These are phyloP conservation scores for Scytalidium lignicola DNA, from an alignment of 2,329 filamentous ascomycete species.

Conservation along the genomic window DNA sequence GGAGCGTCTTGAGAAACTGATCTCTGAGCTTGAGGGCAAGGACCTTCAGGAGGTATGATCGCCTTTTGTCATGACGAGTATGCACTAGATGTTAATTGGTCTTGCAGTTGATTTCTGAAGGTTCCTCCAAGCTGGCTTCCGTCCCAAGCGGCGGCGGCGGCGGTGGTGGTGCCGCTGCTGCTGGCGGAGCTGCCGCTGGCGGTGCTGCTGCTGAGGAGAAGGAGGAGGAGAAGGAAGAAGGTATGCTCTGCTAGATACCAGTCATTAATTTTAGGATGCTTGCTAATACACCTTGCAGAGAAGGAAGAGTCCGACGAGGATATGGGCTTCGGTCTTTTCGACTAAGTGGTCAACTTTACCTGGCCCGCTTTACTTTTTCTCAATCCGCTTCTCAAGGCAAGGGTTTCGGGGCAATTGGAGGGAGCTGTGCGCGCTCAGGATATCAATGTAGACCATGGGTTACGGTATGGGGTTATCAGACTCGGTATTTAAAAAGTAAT, in stretches of 20 bases:
- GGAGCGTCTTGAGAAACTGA: slow-evolving; percentile 79
- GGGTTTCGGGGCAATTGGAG: slow-evolving; percentile 18
- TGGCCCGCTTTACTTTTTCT: slow-evolving; percentile 17
- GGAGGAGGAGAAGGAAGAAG: slow-evolving; percentile 73
- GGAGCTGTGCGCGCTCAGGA: slow-evolving; percentile 24
- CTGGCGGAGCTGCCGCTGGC: slow-evolving; percentile 61
- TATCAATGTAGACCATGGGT: slow-evolving; percentile 22
- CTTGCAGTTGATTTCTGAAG: slow-evolving; percentile 79
- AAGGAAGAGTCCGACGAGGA: slow-evolving; percentile 71
- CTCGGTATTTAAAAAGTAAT: background rate
- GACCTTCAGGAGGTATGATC: slow-evolving; percentile 78
- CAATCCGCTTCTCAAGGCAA: slow-evolving; percentile 14
- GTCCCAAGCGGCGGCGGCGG: slow-evolving; percentile 88
- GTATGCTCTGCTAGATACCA: slow-evolving; percentile 54
- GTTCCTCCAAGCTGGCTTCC: slow-evolving; percentile 90
- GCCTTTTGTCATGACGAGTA: slow-evolving; percentile 21
- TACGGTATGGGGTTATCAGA: background rate
- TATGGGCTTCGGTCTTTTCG: slow-evolving; percentile 74
- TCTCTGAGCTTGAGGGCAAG: slow-evolving; percentile 90
- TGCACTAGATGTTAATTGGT: slow-evolving; percentile 15
- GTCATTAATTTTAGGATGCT: slow-evolving; percentile 4
- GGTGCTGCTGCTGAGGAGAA: slow-evolving; percentile 59
- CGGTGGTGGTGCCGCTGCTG: slow-evolving; percentile 64
- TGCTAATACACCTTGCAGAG: slow-evolving; percentile 35
- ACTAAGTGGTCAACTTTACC: slow-evolving; percentile 46